These are phyloP conservation scores for Fraxinus quadrangulata DNA, from an alignment of 257 asterid genomes.

Conservation along the genomic window DNA sequence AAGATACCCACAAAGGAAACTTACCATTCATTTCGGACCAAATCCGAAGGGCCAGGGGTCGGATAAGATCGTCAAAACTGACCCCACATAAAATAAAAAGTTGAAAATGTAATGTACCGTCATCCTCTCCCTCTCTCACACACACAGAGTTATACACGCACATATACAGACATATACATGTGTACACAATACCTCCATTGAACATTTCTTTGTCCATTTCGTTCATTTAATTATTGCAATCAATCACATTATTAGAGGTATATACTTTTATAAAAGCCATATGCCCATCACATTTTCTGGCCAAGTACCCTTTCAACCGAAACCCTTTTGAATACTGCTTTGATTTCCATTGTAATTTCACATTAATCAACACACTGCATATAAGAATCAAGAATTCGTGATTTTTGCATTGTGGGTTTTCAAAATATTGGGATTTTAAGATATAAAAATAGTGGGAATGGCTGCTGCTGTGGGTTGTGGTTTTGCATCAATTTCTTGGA, in stretches of 20 bases:
- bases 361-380: background rate
- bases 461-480: conserved; percentile 55
- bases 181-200: background rate
- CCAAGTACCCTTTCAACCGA: conserved; percentile 9
- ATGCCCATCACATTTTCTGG: conserved; percentile 14
- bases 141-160: too few species aligned
- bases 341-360: background rate
- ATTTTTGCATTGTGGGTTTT: background rate
- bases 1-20: background rate
- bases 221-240: conserved; percentile 21
- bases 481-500: conserved; percentile 41
- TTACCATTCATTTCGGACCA: background rate
- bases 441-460: conserved; percentile 31
- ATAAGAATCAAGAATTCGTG: background rate
- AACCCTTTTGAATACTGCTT: background rate
- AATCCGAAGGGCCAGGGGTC: background rate
- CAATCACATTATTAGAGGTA: background rate
- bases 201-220: background rate
- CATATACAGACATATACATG: background rate
- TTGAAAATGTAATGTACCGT: conserved; percentile 10
- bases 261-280: background rate
- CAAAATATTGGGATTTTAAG: background rate
- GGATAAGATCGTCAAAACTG: conserved; percentile 29
- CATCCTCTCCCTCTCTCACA: background rate
- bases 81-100: conserved; percentile 13